phyloP scores from a whole-genome alignment of 495 filamentous ascomycete species.

The Lophiotrema nucula region DNA sequence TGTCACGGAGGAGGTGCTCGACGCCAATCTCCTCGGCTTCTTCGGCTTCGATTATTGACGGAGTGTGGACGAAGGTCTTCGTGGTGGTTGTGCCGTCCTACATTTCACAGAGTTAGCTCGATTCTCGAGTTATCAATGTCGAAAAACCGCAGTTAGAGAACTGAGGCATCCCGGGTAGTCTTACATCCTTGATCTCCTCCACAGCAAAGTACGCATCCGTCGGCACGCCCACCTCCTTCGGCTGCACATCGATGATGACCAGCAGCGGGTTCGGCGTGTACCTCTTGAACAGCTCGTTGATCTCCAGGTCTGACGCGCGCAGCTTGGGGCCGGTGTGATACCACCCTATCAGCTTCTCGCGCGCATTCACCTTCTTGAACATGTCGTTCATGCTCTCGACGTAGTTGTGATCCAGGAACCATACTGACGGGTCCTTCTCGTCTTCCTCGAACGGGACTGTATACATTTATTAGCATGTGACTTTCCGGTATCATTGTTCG shows the following conservation, averaged over 20 bases:
- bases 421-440: conserved; percentile 95
- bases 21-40: conserved; percentile 99
- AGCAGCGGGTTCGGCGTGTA: conserved; percentile 95
- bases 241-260: conserved; percentile 98
- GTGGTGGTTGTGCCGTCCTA: conserved; percentile 97
- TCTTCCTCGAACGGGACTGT: conserved; percentile 98
- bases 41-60: conserved; percentile 97
- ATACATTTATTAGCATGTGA: conserved; percentile 10
- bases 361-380: conserved; percentile 99
- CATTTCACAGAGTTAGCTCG: neutral
- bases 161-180: too few relatives aligned
- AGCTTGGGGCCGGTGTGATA: conserved; percentile 98
- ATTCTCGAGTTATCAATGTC: neutral
- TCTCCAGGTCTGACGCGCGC: conserved; percentile 93
- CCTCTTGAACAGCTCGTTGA: conserved; percentile 99
- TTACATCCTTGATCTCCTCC: conserved; percentile 98
- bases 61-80: conserved; percentile 98
- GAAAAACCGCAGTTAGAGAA: too few relatives aligned
- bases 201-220: conserved; percentile 99
- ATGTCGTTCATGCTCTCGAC: conserved; percentile 99
- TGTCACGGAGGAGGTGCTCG: conserved; percentile 95
- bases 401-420: conserved; percentile 99
- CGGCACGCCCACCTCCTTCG: conserved; percentile 95
- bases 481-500: too few relatives aligned
- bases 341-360: conserved; percentile 99